Evolutionary conservation across 345 rosid genomes (phyloP), one percentile per base, ranked within the genome.

Genomic region (Murraya paniculata): DNA sequence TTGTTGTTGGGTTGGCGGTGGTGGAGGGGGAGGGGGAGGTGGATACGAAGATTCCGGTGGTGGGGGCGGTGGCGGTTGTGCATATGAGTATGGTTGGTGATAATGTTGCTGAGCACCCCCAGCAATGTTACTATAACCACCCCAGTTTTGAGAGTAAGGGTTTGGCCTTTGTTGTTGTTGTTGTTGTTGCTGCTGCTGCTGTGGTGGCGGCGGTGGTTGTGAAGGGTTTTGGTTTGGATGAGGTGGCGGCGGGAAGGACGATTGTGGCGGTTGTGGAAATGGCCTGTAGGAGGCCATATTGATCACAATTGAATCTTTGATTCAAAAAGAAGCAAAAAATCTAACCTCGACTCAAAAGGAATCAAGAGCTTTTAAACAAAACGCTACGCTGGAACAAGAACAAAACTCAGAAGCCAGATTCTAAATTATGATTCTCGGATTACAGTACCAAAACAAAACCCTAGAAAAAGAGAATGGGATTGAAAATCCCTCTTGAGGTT

Each of bases 31-130:
- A 1, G 89, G 87, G 25, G 84, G 86, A 0, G 84, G 91, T 0
- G 89, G 89, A 75, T 88, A 89, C 16, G 88, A 87, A 38, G 89
- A 86, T 50, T 90, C 86, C 4, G 90, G 91, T 0, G 90, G 92
- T 0, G 90, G 91, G 2, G 92, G 91, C 0, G 90, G 92, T 0
- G 89, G 91, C 1, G 92, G 91, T 0, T 91, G 91, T 4, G 90
- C 57, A 18, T 18, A 53, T 19, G 57, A 4, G 57, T 53, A 53
- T 19, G 21, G 57, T 45, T 73, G 83, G 60, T 71, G 24, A 25
- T 45, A n/a, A 21, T 73, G 73, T 57, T 27, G 67, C 31, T 14
- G 67, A 6, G 67, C 80, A 35, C 66, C 25, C 14, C 78, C 74
- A 53, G 57, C 50, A 60, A 65, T 33, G 25, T 33, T 65, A 30